Evolutionary conservation across 179 eudicot genomes (phyloP).

Genomic region (Heliamphora pulchella): DNA sequence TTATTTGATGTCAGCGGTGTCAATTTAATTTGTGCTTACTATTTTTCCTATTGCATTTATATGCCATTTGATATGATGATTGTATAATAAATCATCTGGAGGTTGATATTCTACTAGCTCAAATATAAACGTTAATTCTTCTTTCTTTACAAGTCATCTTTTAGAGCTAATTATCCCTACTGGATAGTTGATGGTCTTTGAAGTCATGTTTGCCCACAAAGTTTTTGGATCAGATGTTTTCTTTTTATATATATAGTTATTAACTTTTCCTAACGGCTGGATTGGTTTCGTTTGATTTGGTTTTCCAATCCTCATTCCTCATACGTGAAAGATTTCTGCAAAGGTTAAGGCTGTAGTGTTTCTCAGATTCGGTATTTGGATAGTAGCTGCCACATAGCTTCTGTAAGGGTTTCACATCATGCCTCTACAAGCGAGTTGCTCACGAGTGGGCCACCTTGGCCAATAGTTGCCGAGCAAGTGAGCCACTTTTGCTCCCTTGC

Average conservation of each 20-base stretch:
- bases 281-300: background rate
- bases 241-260: background rate
- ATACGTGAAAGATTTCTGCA: background rate
- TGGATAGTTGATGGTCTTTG: slow-evolving; percentile 2
- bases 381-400: too few species aligned
- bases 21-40: background rate
- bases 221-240: background rate
- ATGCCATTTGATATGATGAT: background rate
- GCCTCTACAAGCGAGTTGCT: too few species aligned
- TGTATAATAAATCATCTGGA: background rate
- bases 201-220: background rate
- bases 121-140: background rate
- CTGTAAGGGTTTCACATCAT: too few species aligned
- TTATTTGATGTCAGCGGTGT: background rate
- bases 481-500: too few species aligned
- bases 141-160: background rate
- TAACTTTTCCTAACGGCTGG: too few species aligned
- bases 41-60: background rate
- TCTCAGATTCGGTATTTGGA: too few species aligned
- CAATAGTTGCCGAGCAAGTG: too few species aligned
- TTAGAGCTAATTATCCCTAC: background rate
- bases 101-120: background rate
- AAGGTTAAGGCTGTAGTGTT: too few species aligned
- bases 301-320: background rate
- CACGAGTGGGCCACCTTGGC: too few species aligned